A percentile compares a stretch with the other conserved stretches of the same genome.
phyloP scores from a whole-genome alignment of 345 rosid species.

The Eucalyptus regnans region DNA sequence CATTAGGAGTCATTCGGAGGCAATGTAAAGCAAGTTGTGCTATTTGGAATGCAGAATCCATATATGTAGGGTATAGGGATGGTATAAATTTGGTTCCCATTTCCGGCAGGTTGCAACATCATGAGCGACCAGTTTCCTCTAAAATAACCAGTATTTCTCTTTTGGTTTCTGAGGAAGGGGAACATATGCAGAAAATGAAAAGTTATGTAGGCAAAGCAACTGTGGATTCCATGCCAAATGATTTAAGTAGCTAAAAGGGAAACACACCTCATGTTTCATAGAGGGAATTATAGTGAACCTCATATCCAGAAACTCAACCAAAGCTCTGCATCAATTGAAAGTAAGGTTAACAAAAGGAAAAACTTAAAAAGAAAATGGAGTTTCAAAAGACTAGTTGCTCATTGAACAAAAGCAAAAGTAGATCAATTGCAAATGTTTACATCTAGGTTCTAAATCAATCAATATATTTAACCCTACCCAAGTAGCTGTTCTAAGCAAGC shows the following conservation, averaged over 20 bases:
- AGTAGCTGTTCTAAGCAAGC: not conserved
- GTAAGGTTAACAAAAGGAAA: no score
- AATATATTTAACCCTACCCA: not conserved
- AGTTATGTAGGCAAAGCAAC: no score
- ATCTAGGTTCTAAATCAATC: not conserved
- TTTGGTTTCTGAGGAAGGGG: constrained; percentile 50
- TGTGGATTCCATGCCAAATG: not conserved
- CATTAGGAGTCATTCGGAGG: not conserved
- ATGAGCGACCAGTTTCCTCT: constrained; percentile 1
- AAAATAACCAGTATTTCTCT: constrained; percentile 89
- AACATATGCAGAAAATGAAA: constrained; percentile 29
- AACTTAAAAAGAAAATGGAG: no score
- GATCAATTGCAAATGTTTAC: not conserved
- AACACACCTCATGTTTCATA: constrained; percentile 63
- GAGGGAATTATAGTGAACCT: constrained; percentile 84
- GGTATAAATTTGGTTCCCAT: not conserved
- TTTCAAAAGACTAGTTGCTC: no score
- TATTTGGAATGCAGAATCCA: not conserved
- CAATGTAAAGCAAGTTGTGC: not conserved
- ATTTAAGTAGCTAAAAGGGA: not conserved
- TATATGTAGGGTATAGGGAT: not conserved
- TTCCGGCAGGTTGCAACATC: not conserved
- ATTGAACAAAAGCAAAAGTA: not conserved
- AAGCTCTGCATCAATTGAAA: no score
- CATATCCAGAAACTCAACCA: not conserved